Base-by-base conservation (phyloP, 2,329 filamentous ascomycete genomes). In the Colletotrichum somersetense region DNA sequence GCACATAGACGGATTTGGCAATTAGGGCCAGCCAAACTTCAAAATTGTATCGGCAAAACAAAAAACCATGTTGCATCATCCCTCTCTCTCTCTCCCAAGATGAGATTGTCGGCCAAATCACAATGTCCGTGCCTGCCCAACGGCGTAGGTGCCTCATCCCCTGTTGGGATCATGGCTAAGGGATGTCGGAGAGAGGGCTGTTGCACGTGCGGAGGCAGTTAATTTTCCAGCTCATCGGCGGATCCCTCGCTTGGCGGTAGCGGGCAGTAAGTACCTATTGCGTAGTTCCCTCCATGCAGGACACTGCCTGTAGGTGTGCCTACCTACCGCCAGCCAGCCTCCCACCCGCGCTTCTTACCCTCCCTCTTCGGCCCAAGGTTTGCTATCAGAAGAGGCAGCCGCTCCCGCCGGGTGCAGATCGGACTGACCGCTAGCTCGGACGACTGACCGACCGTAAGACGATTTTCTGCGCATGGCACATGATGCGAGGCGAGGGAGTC, bases 371-470 rank as follows among this genome's bases (percentile, higher is more conserved):
- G 35, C 62, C 26, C 55, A 57, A 59, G 40, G 44, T 53, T 66
- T 26, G 53, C 66, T 68, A 59, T 64, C 59, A 68, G 38, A 44
- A 44, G 62, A 53, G 59, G 50, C 40, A 48, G 48, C 59, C 59
- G 62, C 40, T 67, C 48, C 66, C 58, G 64, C 40, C 50, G 23
- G 23, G 52, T 30, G 46, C 42, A 69, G 33, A 62, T 71, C 52
- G 68, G 68, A 68, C 65, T 68, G 58, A 33, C 68, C 65, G 65
- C 38, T 42, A 59, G 68, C 68, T 71, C 65, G 53, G 65, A 71
- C 67, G 65, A 67, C 53, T 48, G 46, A 48, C 42, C 38, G 46
- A 48, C 46, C 14, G 44, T 55, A 50, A 48, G 52, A 67, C 57
- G 53, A 50, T 48, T 44, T 46, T 52, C 38, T 64, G 48, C 38